These are phyloP conservation scores for Eutrema yunnanense DNA, from an alignment of 345 rosid species.

Conservation along the genomic window DNA sequence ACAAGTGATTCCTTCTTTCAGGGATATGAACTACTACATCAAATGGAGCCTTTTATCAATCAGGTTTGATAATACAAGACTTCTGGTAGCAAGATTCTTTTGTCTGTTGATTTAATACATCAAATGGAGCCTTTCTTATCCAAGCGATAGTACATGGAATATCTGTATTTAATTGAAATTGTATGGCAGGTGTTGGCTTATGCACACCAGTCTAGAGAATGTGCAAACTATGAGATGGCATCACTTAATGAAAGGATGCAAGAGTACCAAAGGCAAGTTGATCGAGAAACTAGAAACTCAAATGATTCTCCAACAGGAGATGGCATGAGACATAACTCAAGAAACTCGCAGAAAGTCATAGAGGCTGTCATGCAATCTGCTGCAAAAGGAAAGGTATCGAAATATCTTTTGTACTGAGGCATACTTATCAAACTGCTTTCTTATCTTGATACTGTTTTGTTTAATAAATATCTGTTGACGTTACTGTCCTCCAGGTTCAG, in stretches of 20 bases:
- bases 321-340: slow-evolving; percentile 32
- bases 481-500: slow-evolving; percentile 47
- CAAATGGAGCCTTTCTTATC: not conserved
- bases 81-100: not conserved
- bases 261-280: slow-evolving; percentile 60
- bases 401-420: not conserved
- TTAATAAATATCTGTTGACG: slow-evolving; percentile 3
- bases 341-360: slow-evolving; percentile 63
- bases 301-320: slow-evolving; percentile 39
- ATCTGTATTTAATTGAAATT: not conserved
- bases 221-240: slow-evolving; percentile 70
- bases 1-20: slow-evolving; percentile 25
- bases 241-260: slow-evolving; percentile 75
- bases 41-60: slow-evolving; percentile 75
- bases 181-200: slow-evolving; percentile 56
- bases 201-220: slow-evolving; percentile 82
- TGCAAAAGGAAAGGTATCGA: slow-evolving; percentile 56
- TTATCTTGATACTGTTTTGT: not conserved
- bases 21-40: slow-evolving; percentile 75
- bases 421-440: not conserved
- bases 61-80: slow-evolving; percentile 39
- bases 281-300: slow-evolving; percentile 42
- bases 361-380: slow-evolving; percentile 81
- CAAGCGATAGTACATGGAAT: not conserved
- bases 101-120: not conserved